phyloP scores from a whole-genome alignment of 2,329 filamentous ascomycete species.

The Calonectria hongkongensis region DNA sequence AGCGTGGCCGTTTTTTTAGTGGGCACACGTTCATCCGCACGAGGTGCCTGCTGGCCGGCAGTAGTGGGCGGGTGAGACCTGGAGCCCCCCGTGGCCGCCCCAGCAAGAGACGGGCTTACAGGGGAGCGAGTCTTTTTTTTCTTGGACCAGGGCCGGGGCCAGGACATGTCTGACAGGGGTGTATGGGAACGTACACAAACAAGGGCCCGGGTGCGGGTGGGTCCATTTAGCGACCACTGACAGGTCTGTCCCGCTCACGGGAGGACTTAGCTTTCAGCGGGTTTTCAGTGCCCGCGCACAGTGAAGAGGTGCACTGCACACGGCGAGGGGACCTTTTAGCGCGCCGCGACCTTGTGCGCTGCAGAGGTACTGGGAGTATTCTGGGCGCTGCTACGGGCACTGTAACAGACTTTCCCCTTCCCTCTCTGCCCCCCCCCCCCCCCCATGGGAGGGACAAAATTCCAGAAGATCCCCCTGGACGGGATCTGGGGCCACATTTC shows the following conservation, averaged over 20 bases:
- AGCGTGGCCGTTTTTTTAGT: slow-evolving; percentile 39
- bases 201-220: slow-evolving; percentile 16
- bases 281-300: slow-evolving; percentile 22
- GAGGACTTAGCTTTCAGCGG: slow-evolving; percentile 33
- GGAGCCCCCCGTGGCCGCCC: slow-evolving; percentile 17
- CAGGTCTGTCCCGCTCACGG: slow-evolving; percentile 40
- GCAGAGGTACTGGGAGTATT: not conserved
- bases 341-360: too few relatives aligned
- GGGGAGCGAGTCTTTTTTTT: slow-evolving; percentile 15
- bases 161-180: slow-evolving; percentile 16
- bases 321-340: not conserved
- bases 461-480: slow-evolving; percentile 42
- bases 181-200: slow-evolving; percentile 20
- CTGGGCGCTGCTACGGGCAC: not conserved
- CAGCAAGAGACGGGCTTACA: slow-evolving; percentile 1
- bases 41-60: slow-evolving; percentile 30
- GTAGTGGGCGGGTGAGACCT: slow-evolving; percentile 8
- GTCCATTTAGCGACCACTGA: slow-evolving; percentile 26
- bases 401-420: slow-evolving; percentile 8
- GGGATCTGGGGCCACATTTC: slow-evolving; percentile 43
- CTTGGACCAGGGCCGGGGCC: not conserved
- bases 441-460: slow-evolving; percentile 36
- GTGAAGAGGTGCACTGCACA: not conserved
- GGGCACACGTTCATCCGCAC: slow-evolving; percentile 31
- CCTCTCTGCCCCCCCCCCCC: not conserved